Evolutionary conservation across 2,329 filamentous ascomycete species (phyloP), one percentile per base, ranked within the genome.

Genomic region (Penicillium sp.): DNA sequence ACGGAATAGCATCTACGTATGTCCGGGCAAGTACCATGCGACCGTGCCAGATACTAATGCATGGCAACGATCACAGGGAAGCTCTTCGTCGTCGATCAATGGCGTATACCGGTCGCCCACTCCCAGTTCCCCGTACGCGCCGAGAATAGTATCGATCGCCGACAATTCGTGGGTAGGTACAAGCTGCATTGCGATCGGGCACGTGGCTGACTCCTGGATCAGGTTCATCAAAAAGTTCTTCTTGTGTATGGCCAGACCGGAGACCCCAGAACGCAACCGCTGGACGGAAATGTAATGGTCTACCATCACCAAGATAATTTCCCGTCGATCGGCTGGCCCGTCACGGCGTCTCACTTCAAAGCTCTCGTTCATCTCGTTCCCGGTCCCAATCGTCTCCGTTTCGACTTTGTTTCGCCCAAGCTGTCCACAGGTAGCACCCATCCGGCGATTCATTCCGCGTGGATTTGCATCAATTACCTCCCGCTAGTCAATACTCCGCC

Each of bases 171-270:
- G 90, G 88, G 91, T 95, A 82, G 64, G 85, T 77, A 26, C 23
- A 28, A 26, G 43, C 45, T 42, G 28, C 34, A 29, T n/a, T 10
- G 9, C 10, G 9, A 10, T 39, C 3, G 16, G 18, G 7, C 36
- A 21, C 9, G 16, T 64, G 43, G 61, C 49, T 33, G 23, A 42
- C n/a, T 34, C 29, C 4, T 12, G 24, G n/a, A 23, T 47, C 61
- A 95, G 90, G 90, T 95, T 18, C 90, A 95, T 67, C 91, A 96
- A 77, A 96, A 96, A 70, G 83, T 95, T 8, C 79, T 96, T 18
- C 81, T 94, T 23, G 80, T 96, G 43, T 85, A 87, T 64, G 93
- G 93, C 46, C 85, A 88, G 45, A 87, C 95, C 60, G 90, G 88
- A 53, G 89, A 95, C 59, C 78, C 85, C 5, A 75, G 79, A 31